Conservation (phyloP, 2,329 filamentous ascomycete species). For the Nigrograna mackinnonii region DNA sequence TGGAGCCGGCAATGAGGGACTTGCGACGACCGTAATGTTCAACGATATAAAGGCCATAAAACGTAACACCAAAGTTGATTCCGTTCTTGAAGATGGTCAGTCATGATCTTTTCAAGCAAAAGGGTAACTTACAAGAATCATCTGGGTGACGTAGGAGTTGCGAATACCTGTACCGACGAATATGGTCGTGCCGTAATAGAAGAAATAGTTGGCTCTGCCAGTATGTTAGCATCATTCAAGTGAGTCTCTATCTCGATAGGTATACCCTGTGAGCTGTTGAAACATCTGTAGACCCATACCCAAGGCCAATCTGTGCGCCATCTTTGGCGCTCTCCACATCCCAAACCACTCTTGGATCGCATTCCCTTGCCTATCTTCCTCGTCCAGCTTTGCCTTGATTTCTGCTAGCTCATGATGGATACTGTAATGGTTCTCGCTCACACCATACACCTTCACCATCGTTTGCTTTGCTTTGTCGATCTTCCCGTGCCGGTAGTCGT, state of each 20-base stretch:
- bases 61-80: conserved; percentile 51
- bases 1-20: conserved; percentile 47
- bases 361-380: conserved; percentile 43
- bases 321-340: conserved; percentile 66
- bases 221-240: not conserved
- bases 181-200: conserved; percentile 54
- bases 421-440: conserved; percentile 56
- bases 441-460: conserved; percentile 58
- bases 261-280: conserved; percentile 67
- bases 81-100: conserved; percentile 25
- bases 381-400: conserved; percentile 57
- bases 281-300: conserved; percentile 66
- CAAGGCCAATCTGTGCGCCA: conserved; percentile 64
- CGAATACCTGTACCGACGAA: conserved; percentile 44
- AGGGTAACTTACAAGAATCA: conserved; percentile 44
- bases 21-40: conserved; percentile 50
- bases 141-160: conserved; percentile 49
- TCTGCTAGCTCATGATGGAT: conserved; percentile 57
- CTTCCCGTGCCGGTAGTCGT: conserved; percentile 58
- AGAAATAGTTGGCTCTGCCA: conserved; percentile 62
- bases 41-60: conserved; percentile 49
- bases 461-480: conserved; percentile 53
- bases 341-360: conserved; percentile 59
- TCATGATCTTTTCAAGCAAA: conserved; percentile 2
- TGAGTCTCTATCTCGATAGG: not conserved